phyloP scores from a whole-genome alignment of 2,329 filamentous ascomycete species.

The Colletotrichum sp. region DNA sequence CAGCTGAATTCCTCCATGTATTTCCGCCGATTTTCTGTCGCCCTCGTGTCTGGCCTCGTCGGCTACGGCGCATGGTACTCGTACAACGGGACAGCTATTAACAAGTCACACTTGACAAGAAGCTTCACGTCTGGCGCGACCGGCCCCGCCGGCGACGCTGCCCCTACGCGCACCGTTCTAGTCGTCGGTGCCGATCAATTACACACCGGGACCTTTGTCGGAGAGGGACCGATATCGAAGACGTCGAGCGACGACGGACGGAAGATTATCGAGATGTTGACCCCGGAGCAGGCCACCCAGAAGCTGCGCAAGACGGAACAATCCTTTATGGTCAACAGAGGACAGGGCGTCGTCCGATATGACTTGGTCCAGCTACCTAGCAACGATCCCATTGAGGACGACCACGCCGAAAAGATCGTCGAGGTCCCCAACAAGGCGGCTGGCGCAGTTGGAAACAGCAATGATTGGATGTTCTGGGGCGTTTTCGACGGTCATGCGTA shows the following conservation, averaged over 20 bases:
- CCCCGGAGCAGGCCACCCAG: slow-evolving; percentile 88
- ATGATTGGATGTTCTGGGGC: slow-evolving; percentile 99
- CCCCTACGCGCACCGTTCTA: slow-evolving; percentile 71
- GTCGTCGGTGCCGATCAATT: slow-evolving; percentile 91
- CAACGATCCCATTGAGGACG: slow-evolving; percentile 98
- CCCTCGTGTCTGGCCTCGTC: slow-evolving; percentile 72
- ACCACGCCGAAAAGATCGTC: slow-evolving; percentile 97
- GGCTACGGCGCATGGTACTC: slow-evolving; percentile 81
- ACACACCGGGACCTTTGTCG: slow-evolving; percentile 84
- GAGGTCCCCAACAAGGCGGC: slow-evolving; percentile 72
- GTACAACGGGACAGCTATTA: slow-evolving; percentile 54
- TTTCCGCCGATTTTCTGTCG: slow-evolving; percentile 70
- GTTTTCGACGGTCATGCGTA: slow-evolving; percentile 97
- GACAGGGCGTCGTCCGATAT: slow-evolving; percentile 90
- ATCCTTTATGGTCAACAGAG: slow-evolving; percentile 88
- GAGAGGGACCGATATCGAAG: slow-evolving; percentile 87
- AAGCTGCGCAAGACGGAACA: slow-evolving; percentile 90
- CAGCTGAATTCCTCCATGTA: slow-evolving; percentile 77
- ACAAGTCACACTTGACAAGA: slow-evolving; percentile 40
- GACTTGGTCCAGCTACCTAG: slow-evolving; percentile 93
- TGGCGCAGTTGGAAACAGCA: slow-evolving; percentile 54
- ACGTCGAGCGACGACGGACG: slow-evolving; percentile 83
- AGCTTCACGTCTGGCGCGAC: slow-evolving; percentile 45
- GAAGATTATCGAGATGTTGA: slow-evolving; percentile 94
- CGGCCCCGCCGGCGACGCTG: slow-evolving; percentile 37